phyloP scores from a whole-genome alignment of 371 early-diverging fungal genomes.

The Apophysomyces trapeziformis region DNA sequence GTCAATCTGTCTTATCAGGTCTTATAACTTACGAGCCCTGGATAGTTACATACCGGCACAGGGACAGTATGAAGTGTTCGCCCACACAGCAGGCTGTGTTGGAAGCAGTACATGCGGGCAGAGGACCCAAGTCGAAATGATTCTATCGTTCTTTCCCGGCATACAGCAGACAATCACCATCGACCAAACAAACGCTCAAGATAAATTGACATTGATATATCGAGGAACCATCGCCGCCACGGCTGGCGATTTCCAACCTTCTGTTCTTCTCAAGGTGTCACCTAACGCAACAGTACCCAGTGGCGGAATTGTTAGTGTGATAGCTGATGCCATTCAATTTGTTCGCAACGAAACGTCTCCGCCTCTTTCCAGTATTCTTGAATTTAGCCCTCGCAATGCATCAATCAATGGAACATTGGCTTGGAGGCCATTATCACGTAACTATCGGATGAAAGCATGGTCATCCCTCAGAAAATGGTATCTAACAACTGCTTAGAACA shows the following conservation, averaged over 20 bases:
- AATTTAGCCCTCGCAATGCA: constrained; percentile 39
- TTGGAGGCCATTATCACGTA: constrained; percentile 42
- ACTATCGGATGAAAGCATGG: not conserved
- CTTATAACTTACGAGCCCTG: too few species aligned
- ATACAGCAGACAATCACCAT: constrained; percentile 35
- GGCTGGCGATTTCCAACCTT: constrained; percentile 30
- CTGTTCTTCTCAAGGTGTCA: constrained; percentile 27
- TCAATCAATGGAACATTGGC: constrained; percentile 27
- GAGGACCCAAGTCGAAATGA: constrained; percentile 55
- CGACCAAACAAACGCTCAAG: constrained; percentile 48
- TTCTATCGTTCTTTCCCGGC: constrained; percentile 44
- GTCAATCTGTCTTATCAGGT: too few species aligned
- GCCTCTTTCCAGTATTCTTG: constrained; percentile 36
- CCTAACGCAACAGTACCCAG: constrained; percentile 28
- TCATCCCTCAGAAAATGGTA: too few species aligned
- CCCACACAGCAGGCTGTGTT: constrained; percentile 73
- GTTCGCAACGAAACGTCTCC: constrained; percentile 36
- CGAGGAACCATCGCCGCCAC: constrained; percentile 50
- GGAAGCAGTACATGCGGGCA: constrained; percentile 58
- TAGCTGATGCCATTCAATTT: constrained; percentile 43
- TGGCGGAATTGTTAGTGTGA: constrained; percentile 24
- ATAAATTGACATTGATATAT: constrained; percentile 53
- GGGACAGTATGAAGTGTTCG: constrained; percentile 66
- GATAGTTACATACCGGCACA: constrained; percentile 57
- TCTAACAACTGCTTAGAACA: constrained; percentile 27